Evolutionary conservation across 345 rosid genomes (phyloP), one percentile per base, ranked within the genome.

Genomic region (Brassica incana): DNA sequence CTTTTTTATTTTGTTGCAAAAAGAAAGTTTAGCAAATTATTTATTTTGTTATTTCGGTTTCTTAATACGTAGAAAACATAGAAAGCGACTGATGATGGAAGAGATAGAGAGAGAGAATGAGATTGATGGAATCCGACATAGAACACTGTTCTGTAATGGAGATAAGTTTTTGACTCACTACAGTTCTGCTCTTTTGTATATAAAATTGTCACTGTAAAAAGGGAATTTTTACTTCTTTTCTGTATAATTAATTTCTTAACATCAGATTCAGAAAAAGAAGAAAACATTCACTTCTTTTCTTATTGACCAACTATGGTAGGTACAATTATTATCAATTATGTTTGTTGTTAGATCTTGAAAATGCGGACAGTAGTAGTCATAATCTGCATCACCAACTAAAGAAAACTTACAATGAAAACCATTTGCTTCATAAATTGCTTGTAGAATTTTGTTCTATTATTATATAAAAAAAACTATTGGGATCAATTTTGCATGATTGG

Each of bases 31-130:
- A 32, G 58, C 73, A 67, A 73, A 73, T 18, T 38, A 74, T 45
- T 20, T 20, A 4, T 77, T 69, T 72, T 66, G 72, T 36, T 5
- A 64, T 52, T 70, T 73, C 30, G 79, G 74, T 83, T 78, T 81
- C 86, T 83, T 73, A 64, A 62, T 71, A 77, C 78, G 88, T 84
- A 82, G 78, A 85, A 84, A 84, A 85, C 88, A 82, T 23, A 18
- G 92, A 90, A 78, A 90, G 86, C 83, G 90, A 91, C 86, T 69
- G 81, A 77, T 81, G 86, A 78, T 35, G 78, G 78, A 67, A 71
- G 61, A 54, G 59, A 52, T n/a, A 52, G 61, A 52, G 59, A 62
- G 35, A 66, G 79, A 62, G 23, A 73, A 83, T 65, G 80, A 74
- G 56, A 66, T 48, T 61, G 61, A 76, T 76, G 72, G 83, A 77